A percentile compares a stretch with the other conserved stretches of the same genome.
Evolutionary conservation across 2,329 filamentous ascomycete species (phyloP).

Genomic region (Cryphonectria carpinicola): DNA sequence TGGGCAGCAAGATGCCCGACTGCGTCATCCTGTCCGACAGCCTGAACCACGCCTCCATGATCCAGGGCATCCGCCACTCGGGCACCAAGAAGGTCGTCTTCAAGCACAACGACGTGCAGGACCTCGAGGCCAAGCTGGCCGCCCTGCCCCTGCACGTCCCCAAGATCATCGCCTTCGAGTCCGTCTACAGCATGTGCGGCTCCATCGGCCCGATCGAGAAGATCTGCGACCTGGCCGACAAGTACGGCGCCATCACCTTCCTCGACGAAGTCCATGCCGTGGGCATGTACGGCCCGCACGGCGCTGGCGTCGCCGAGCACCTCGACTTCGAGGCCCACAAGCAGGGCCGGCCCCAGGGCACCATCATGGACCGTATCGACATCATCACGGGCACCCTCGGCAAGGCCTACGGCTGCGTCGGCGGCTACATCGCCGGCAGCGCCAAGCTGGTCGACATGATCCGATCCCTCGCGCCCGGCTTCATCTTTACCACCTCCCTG

Average conservation of each 20-base stretch:
- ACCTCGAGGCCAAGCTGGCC: slow-evolving; percentile 90
- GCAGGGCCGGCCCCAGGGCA: slow-evolving; percentile 74
- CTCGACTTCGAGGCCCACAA: slow-evolving; percentile 89
- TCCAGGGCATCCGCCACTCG: slow-evolving; percentile 96
- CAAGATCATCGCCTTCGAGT: slow-evolving; percentile 99
- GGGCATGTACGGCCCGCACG: slow-evolving; percentile 97
- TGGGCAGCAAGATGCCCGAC: slow-evolving; percentile 95
- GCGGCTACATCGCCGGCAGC: slow-evolving; percentile 94
- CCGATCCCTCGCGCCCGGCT: slow-evolving; percentile 91
- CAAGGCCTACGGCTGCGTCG: slow-evolving; percentile 97
- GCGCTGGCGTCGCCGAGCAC: slow-evolving; percentile 95
- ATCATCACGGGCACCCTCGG: slow-evolving; percentile 97
- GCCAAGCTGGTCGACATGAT: slow-evolving; percentile 87
- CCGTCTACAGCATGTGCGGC: slow-evolving; percentile 99
- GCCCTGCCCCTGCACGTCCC: slow-evolving; percentile 82
- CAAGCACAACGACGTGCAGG: slow-evolving; percentile 95
- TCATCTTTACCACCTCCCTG: slow-evolving; percentile 98
- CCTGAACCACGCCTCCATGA: slow-evolving; percentile 98
- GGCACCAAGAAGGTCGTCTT: slow-evolving; percentile 97
- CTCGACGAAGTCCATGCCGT: slow-evolving; percentile 98
- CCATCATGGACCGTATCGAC: slow-evolving; percentile 92
- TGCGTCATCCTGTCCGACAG: slow-evolving; percentile 98
- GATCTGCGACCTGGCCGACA: slow-evolving; percentile 95
- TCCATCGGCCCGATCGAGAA: slow-evolving; percentile 94
- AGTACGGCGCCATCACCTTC: slow-evolving; percentile 97